Evolutionary conservation across 1,284 basidiomycete species (phyloP), one percentile per base, ranked within the genome.

Genomic region (Sphagnurus paluster): DNA sequence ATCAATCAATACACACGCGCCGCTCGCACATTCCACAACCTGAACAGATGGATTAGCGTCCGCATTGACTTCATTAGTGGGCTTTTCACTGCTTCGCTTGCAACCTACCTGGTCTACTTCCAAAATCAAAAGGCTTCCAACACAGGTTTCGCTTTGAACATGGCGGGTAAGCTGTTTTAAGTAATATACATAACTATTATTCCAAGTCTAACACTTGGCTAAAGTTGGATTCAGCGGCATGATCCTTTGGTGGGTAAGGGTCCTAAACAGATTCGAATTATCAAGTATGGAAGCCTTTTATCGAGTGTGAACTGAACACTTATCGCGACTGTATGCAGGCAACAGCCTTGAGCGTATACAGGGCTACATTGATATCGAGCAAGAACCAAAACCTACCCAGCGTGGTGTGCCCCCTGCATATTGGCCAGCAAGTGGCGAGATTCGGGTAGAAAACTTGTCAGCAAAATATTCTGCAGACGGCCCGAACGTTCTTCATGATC

Each of bases 281-380:
- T 72, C 72, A 56, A 75, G 81, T 69, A 64, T 34, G 66, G 58
- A n/a, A n/a, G 19, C 39, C 33, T 20, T 25, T 32, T 23, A 20
- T n/a, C 34, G 26, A 17, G 6, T 23, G 32, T 3, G 21, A 28
- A 6, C 23, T 30, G 30, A 23, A 20, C 39, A 13, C 3, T 23
- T 13, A 39, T 17, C 9, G 9, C 30, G 30, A 14, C n/a, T 5
- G 16, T 38, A 33, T 38, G 25, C 41, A 74, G 73, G 70, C 45
- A 77, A 81, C 55, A 84, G 82, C 58, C 70, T 92, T 50, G 88
- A 92, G 61, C 79, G 90, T 23, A 83, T 92, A 43, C 77, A 87
- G 56, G 77, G 78, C 21, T 91, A 90, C 59, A 63, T 88, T 36
- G 63, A 71, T 11, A 87, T 89, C 46, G 86, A 87, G 44, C 85